Evolutionary conservation across 495 filamentous ascomycete genomes (phyloP).

Genomic region (Xylaria grammica): DNA sequence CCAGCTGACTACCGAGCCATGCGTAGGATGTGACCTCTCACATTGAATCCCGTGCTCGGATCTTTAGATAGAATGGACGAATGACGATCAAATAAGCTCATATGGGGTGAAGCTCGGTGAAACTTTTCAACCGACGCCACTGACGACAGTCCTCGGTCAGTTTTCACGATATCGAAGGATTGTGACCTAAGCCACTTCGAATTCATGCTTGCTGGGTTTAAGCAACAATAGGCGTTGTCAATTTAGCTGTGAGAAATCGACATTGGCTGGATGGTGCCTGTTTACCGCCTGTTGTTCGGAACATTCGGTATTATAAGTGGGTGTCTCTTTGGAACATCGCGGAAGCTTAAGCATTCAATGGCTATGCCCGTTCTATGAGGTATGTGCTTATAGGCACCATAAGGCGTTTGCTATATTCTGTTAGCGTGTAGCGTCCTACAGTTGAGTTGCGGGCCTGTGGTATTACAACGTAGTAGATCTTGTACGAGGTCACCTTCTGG

Average conservation of each 20-base stretch:
- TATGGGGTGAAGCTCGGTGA: slow-evolving; percentile 3
- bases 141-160: background rate
- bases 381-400: background rate
- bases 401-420: background rate
- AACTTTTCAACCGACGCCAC: background rate
- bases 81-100: slow-evolving; percentile 3
- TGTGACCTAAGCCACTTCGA: background rate
- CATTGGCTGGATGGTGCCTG: background rate
- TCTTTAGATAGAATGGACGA: background rate
- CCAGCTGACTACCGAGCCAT: slow-evolving; percentile 18
- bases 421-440: background rate
- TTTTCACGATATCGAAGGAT: background rate
- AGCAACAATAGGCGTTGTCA: background rate
- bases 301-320: slow-evolving; percentile 4
- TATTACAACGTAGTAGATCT: background rate
- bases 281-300: background rate
- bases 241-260: background rate
- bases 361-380: background rate
- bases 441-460: background rate
- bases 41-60: background rate
- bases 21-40: slow-evolving; percentile 11
- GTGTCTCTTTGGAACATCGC: background rate
- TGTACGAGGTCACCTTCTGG: background rate
- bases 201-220: background rate
- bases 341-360: background rate